Conservation (phyloP, 345 rosid genomes). For the Aurinia saxatilis region DNA sequence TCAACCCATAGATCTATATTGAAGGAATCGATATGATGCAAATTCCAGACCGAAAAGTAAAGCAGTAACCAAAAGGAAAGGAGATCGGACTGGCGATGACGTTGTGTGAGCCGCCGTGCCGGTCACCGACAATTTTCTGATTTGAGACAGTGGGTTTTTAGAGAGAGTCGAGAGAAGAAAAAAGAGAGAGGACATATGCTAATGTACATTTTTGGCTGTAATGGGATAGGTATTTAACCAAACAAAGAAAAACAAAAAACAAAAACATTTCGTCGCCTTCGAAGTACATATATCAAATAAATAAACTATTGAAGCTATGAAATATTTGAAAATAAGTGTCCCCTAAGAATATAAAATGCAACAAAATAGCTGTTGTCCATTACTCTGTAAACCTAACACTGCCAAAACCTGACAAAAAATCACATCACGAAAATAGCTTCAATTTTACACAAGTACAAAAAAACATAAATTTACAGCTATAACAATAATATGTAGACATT, state of each 20-base stretch:
- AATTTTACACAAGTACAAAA: constrained; percentile 12
- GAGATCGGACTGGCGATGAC: no score
- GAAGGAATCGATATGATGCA: no score
- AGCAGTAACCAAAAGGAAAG: no score
- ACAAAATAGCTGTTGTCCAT: constrained; percentile 28
- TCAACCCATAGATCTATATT: no score
- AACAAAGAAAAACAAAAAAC: neutral
- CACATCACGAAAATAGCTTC: constrained; percentile 26
- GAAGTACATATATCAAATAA: neutral
- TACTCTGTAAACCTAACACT: constrained; percentile 21
- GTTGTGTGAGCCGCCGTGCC: no score
- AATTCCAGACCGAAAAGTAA: no score
- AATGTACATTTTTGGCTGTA: no score
- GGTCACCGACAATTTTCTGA: no score
- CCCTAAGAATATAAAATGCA: neutral
- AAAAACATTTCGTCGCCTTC: neutral
- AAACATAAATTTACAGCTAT: constrained; percentile 7
- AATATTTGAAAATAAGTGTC: constrained; percentile 6
- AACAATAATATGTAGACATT: neutral
- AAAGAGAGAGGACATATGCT: no score
- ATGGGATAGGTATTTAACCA: no score
- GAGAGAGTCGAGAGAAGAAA: no score
- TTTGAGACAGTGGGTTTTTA: no score
- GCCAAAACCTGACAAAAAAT: constrained; percentile 29
- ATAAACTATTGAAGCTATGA: neutral